Conservation (phyloP, 352 stramenopile genomes). For the Blastocystis sp. region DNA sequence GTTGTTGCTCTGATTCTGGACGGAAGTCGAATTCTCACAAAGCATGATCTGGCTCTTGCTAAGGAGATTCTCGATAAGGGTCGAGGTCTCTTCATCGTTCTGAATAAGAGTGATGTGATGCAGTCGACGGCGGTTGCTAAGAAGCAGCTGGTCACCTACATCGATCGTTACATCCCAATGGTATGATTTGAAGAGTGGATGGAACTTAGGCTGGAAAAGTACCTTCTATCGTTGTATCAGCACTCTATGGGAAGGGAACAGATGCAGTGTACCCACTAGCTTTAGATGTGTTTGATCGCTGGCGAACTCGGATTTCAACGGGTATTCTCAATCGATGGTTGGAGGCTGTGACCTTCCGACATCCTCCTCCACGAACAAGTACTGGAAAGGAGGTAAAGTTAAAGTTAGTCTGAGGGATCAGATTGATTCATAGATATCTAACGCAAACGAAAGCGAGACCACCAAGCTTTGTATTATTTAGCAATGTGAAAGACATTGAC, state of each 20-base stretch:
- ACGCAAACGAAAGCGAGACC: constrained; percentile 65
- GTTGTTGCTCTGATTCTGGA: constrained; percentile 67
- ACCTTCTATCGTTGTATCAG: constrained; percentile 65
- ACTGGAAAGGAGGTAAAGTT: not conserved
- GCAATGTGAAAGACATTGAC: constrained; percentile 64
- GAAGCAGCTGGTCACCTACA: constrained; percentile 35
- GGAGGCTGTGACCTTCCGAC: constrained; percentile 38
- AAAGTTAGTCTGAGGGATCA: not conserved
- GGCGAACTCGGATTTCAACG: constrained; percentile 65
- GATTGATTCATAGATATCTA: constrained; percentile 65
- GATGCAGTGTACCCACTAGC: constrained; percentile 62
- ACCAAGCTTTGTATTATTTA: constrained; percentile 67
- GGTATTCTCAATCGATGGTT: constrained; percentile 66
- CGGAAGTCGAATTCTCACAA: constrained; percentile 59
- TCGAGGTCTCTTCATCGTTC: constrained; percentile 64
- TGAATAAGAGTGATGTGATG: constrained; percentile 66
- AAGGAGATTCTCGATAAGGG: constrained; percentile 65
- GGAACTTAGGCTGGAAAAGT: constrained; percentile 36
- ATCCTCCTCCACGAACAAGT: constrained; percentile 58
- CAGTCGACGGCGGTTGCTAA: constrained; percentile 31
- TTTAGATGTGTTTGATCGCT: constrained; percentile 65
- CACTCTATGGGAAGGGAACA: constrained; percentile 55
- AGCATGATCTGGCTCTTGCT: constrained; percentile 65
- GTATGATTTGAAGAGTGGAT: not conserved
- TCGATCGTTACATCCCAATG: constrained; percentile 28